phyloP scores from a whole-genome alignment of 192 early-diverging fungal species.

The Coemansia sp. region DNA sequence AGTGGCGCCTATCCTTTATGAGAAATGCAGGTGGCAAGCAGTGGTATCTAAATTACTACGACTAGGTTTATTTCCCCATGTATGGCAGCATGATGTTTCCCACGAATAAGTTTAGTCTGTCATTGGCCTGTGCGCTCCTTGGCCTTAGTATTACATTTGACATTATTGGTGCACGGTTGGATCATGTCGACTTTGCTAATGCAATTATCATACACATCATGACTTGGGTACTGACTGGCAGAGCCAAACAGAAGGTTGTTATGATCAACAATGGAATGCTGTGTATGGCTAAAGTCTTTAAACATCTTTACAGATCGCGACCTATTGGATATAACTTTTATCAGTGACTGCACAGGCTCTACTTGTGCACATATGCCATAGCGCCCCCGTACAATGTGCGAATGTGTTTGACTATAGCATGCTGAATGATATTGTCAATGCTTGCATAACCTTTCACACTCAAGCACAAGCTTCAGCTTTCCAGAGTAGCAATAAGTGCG shows the following conservation, averaged over 20 bases:
- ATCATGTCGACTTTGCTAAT: conserved; percentile 27
- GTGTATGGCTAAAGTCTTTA: conserved; percentile 14
- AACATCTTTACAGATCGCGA: neutral
- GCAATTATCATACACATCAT: conserved; percentile 15
- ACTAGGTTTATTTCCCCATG: conserved; percentile 26
- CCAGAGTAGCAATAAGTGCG: neutral
- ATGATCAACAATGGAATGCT: conserved; percentile 29
- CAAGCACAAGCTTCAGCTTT: conserved; percentile 8
- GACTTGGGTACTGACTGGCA: conserved; percentile 27
- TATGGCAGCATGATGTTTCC: neutral
- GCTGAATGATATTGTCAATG: conserved; percentile 18
- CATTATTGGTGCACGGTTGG: conserved; percentile 18
- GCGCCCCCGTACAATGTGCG: neutral
- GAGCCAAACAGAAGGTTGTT: neutral
- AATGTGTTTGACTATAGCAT: neutral
- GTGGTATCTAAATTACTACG: too few species aligned
- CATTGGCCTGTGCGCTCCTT: conserved; percentile 27
- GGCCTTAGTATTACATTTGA: conserved; percentile 19
- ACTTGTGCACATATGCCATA: conserved; percentile 23
- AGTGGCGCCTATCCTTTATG: too few species aligned
- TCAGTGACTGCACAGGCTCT: conserved; percentile 34
- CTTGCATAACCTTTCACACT: conserved; percentile 33
- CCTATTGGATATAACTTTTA: neutral
- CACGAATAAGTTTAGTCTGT: conserved; percentile 25
- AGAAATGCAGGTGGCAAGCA: too few species aligned